These are phyloP conservation scores for Trypanosoma theileri DNA, from an alignment of 208 protist species.

Conservation along the genomic window DNA sequence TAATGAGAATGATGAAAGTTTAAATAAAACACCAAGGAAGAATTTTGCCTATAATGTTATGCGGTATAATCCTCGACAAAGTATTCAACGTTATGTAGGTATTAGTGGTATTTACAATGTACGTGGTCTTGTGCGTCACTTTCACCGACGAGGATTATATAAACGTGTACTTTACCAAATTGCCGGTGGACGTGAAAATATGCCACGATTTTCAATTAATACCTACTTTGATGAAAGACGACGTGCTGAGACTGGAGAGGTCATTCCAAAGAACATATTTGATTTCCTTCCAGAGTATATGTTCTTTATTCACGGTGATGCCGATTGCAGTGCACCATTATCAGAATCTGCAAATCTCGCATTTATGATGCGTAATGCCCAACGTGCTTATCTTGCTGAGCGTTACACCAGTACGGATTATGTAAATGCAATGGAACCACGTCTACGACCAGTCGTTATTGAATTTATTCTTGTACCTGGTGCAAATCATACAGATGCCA, in stretches of 20 bases:
- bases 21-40: no score
- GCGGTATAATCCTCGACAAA: conserved; percentile 80
- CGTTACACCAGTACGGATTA: conserved; percentile 22
- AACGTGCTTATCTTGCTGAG: conserved; percentile 46
- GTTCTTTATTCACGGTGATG: conserved; percentile 84
- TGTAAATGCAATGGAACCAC: conserved; percentile 23
- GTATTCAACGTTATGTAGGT: conserved; percentile 80
- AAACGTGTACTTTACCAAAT: conserved; percentile 65
- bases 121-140: conserved; percentile 54
- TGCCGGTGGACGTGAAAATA: conserved; percentile 48
- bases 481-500: conserved; percentile 78
- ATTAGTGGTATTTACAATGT: conserved; percentile 88
- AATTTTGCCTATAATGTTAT: conserved; percentile 68
- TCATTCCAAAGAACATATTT: conserved; percentile 79
- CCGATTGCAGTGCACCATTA: conserved; percentile 71
- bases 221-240: conserved; percentile 73
- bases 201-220: conserved; percentile 61
- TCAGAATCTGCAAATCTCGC: conserved; percentile 77
- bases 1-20: no score
- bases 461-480: conserved; percentile 71
- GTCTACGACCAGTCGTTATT: conserved; percentile 41
- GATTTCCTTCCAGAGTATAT: conserved; percentile 77
- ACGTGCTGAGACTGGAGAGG: conserved; percentile 51
- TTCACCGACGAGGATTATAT: conserved; percentile 66
- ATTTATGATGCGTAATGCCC: conserved; percentile 63